Evolutionary conservation across 176 grass and related monocot genomes (phyloP), one percentile per base, ranked within the genome.

Genomic region (Ensete ventricosum): DNA sequence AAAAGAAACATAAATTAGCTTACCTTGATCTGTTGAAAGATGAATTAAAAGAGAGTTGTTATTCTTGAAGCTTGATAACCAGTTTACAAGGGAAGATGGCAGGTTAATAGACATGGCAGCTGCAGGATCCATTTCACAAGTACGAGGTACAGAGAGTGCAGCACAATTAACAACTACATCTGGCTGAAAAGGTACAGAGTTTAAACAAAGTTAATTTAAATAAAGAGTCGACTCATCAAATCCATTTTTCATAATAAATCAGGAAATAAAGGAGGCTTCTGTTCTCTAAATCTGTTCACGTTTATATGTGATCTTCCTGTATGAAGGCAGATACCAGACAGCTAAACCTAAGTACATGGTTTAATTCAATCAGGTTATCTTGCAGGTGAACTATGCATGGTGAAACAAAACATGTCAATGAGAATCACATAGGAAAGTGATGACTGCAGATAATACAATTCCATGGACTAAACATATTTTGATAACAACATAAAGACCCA

Each of bases 1-100:
- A 79, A 25, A 14, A 58, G 16, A 43, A 43, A 14, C 0, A 83
- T 4, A 52, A 55, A 64, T 27, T 19, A 66, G 1, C 14, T 24
- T 82, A 88, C 94, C 90, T 97, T 97, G 94, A 81, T 93, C 94
- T 19, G 90, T 97, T 11, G 94, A 97, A 57, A 97, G 90, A 85
- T 97, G 90, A 77, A 97, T 85, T 29, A 93, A 52, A 67, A 97
- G 90, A 62, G 87, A 68, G 72, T 63, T 53, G 29, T 13, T 16
- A 34, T 87, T 85, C 12, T 63, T 71, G 62, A 84, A 97, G 66
- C 74, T 83, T 10, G 79, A 73, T 3, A 92, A 60, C 93, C 93
- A 93, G 60, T 75, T 71, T 10, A 97, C 52, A 51, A 97, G 85
- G 55, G 88, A 86, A 68, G 85, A 87, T 57, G 93, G 90, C 50